Conservation (phyloP, 2,329 filamentous ascomycete species). For the Colletotrichum phormii region DNA sequence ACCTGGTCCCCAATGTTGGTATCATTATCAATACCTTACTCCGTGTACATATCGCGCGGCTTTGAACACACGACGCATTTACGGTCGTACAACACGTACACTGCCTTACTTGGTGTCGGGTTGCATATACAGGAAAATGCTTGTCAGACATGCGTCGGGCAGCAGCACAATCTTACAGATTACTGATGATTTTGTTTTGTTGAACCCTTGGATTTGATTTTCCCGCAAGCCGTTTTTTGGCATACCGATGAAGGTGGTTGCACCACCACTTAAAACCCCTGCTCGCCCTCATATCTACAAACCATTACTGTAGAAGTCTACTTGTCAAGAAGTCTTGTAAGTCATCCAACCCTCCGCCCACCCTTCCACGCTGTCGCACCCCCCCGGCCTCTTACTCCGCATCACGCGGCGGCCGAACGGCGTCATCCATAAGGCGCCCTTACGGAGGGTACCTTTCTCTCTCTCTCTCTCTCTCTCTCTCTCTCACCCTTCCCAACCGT, state of each 20-base stretch:
- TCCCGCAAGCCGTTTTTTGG: not conserved
- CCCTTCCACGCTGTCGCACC: not conserved
- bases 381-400: not conserved
- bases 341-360: not conserved
- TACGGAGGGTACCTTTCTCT: not conserved
- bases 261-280: not conserved
- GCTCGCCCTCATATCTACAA: slow-evolving; percentile 10
- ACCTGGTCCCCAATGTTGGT: no score
- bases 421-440: not conserved
- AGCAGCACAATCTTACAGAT: slow-evolving; percentile 19
- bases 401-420: slow-evolving; percentile 13
- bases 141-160: slow-evolving; percentile 31
- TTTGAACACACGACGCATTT: not conserved
- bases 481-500: not conserved
- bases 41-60: not conserved
- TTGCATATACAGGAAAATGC: not conserved
- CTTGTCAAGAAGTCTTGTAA: slow-evolving; percentile 3
- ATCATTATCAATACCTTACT: not conserved
- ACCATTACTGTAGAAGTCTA: not conserved
- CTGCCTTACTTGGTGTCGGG: not conserved
- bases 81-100: not conserved
- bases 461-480: not conserved
- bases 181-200: slow-evolving; percentile 11
- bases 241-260: no score
- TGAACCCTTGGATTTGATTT: slow-evolving; percentile 1